Evolutionary conservation across 306 rosid species (phyloP).

Genomic region (Oxytropis ochrocephala): DNA sequence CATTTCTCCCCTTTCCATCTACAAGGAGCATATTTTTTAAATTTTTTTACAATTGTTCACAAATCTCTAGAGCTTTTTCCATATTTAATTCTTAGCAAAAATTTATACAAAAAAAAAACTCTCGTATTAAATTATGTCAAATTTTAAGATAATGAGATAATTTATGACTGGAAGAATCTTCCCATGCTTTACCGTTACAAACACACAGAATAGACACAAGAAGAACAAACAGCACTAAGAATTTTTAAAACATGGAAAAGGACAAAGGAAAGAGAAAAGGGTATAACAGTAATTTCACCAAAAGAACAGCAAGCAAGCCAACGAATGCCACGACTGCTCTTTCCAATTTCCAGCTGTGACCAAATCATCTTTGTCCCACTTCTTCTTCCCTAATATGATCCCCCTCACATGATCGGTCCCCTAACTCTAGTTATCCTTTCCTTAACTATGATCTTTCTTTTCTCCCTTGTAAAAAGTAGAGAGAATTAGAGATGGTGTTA

Average conservation of each 20-base stretch:
- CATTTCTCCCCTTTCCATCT: too few species aligned
- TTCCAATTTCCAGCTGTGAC: slow-evolving; percentile 66
- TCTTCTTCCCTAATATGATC: too few species aligned
- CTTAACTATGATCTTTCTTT: slow-evolving; percentile 20
- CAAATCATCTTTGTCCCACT: slow-evolving; percentile 32
- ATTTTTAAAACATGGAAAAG: background rate
- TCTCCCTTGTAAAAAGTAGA: background rate
- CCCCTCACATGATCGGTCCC: slow-evolving; percentile 27
- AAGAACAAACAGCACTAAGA: background rate
- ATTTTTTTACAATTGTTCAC: too few species aligned
- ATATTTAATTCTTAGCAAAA: too few species aligned
- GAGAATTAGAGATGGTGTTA: background rate
- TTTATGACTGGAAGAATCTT: background rate
- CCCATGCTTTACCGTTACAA: slow-evolving; percentile 8
- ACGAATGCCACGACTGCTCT: slow-evolving; percentile 27
- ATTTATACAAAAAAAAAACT: too few species aligned
- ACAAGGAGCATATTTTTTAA: too few species aligned
- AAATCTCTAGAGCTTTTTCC: too few species aligned
- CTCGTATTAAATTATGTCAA: too few species aligned
- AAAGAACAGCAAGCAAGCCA: slow-evolving; percentile 9
- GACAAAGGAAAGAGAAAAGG: slow-evolving; percentile 15
- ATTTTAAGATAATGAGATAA: background rate
- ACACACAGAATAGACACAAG: slow-evolving; percentile 1
- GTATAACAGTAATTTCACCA: background rate
- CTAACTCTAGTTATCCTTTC: slow-evolving; percentile 32